Base-by-base conservation (phyloP, 208 protist species). In the Trypanosoma rangeli region DNA sequence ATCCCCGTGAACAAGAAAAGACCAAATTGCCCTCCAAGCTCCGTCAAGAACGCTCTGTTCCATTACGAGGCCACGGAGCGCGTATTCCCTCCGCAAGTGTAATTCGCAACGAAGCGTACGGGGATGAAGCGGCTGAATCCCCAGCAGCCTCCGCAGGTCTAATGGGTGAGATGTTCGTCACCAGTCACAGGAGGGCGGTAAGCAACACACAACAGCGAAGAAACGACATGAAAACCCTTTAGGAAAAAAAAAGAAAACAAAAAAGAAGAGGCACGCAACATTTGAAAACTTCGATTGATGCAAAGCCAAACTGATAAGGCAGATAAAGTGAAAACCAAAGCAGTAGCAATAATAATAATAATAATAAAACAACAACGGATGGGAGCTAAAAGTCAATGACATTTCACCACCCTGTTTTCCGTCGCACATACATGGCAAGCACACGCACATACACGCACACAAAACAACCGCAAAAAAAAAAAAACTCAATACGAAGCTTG, bases 351-450 rank as follows among this genome's bases (percentile, higher is more conserved):
- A n/a, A n/a, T n/a, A n/a, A n/a, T n/a, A n/a, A 46, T 70, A 61
- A 33, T 62, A 24, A 65, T 37, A 76, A 29, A 56, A 50, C 4
- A 5, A 26, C 53, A 63, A 16, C 57, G 18, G 42, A 46, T 15
- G 33, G 33, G 7, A 37, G 33, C 33, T 7, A 7, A 37, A 37
- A 37, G 33, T 37, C 33, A 37, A 37, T 7, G 2, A 2, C 2
- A 2, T 37, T 37, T 7, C 33, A 37, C 33, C 33, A 7, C 33
- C 33, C 33, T 7, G 33, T 37, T 7, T 7, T 37, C 7, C 33
- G 33, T 37, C 33, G 33, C 13, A 5, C 15, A 46, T 46, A 16
- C 8, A 46, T 16, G 2, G 13, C 42, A 46, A 20, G 15, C 42
- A 46, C 42, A 18, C 42, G 13, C 42, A 18, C 42, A 46, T 46